These are phyloP conservation scores for Ascochyta lentis DNA, from an alignment of 2,329 filamentous ascomycete species.

Conservation along the genomic window DNA sequence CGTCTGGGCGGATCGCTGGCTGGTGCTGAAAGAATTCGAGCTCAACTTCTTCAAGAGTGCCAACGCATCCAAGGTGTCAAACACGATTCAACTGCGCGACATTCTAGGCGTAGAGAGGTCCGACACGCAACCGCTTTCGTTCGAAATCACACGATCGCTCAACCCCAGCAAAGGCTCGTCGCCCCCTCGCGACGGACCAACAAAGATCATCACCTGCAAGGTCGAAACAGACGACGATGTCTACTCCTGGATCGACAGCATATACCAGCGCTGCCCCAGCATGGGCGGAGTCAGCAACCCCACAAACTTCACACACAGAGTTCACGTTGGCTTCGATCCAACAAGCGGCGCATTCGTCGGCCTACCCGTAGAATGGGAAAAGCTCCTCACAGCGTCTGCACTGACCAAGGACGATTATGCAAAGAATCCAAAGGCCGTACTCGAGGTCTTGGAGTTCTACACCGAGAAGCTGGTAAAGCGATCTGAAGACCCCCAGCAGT, in stretches of 20 bases:
- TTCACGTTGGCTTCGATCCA: conserved; percentile 97
- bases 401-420: conserved; percentile 99
- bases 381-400: conserved; percentile 91
- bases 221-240: conserved; percentile 96
- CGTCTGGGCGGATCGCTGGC: conserved; percentile 87
- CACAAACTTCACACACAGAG: conserved; percentile 95
- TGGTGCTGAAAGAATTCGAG: conserved; percentile 90
- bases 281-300: conserved; percentile 99
- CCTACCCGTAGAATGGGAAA: conserved; percentile 94
- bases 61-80: conserved; percentile 79
- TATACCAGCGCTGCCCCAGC: conserved; percentile 93
- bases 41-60: conserved; percentile 95
- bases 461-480: conserved; percentile 79
- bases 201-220: conserved; percentile 86
- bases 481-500: conserved; percentile 72
- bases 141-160: conserved; percentile 83
- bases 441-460: conserved; percentile 85
- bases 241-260: conserved; percentile 98
- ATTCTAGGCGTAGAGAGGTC: conserved; percentile 90
- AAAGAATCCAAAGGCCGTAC: conserved; percentile 77
- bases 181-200: conserved; percentile 79
- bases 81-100: conserved; percentile 83
- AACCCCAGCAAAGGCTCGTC: conserved; percentile 65
- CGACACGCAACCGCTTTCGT: conserved; percentile 88
- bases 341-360: conserved; percentile 95